Base-by-base conservation (phyloP, 2,329 filamentous ascomycete genomes). In the Alternaria burnsii region DNA sequence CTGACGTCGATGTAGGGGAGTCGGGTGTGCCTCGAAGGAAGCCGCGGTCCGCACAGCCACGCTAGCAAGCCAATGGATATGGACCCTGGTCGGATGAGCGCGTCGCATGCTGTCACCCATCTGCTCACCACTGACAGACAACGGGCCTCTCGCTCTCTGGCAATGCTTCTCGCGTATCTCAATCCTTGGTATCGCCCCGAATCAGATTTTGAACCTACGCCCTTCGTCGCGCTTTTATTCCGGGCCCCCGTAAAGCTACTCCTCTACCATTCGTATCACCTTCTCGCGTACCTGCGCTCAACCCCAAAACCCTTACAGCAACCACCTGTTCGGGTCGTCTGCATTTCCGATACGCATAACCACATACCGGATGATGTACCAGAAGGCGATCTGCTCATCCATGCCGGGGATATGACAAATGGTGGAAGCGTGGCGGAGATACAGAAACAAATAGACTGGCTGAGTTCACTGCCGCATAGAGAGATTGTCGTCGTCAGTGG, bases 301-400 rank as follows among this genome's bases (percentile, higher is more conserved):
- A 78, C 83, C 11, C 87, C 91, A 1, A 82, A 77, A 16, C 86
- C 89, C 8, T 84, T 87, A 56, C 82, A 82, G 56, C 82, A 81
- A 57, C 82, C 81, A 1, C 80, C 86, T 7, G 87, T 97, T 73
- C 88, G 89, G 61, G 85, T 97, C 26, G 91, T 97, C 65, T 97
- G 92, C 79, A 88, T 97, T 65, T 94, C 93, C 10, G 94, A 97
- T 80, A 97, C 94, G 0, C 94, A 97, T 80, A 88, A 87, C 61
- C 83, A 85, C 42, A 83, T 84, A 10, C 81, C 87, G 8, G 69
- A 78, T 18, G 69, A 83, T n/a, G 83, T 96, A 1, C 93, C 93
- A 0, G 79, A 85, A 10, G 94, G 93, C 57, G 93, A 97, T 76
- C 83, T 97, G 22, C 86, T 98, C 50, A 91, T 98, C 69, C 94